phyloP scores from a whole-genome alignment of 2,329 filamentous ascomycete genomes.

The Chaetomium strumarium region DNA sequence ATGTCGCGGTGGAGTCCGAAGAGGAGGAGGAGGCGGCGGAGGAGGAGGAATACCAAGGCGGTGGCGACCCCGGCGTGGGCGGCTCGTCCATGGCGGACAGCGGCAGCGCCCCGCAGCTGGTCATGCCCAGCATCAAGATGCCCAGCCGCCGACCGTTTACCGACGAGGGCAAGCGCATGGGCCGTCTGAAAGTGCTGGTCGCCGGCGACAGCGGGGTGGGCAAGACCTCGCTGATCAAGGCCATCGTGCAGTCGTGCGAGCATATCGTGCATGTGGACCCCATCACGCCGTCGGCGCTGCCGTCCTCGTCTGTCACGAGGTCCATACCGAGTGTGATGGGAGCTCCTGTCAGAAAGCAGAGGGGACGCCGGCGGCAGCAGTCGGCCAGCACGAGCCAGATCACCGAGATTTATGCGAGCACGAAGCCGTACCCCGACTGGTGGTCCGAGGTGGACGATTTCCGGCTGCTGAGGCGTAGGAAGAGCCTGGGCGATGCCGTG shows the following conservation, averaged over 20 bases:
- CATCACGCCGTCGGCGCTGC: slow-evolving; percentile 33
- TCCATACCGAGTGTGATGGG: slow-evolving; percentile 15
- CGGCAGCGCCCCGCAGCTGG: slow-evolving; percentile 65
- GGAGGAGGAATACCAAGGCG: slow-evolving; percentile 12
- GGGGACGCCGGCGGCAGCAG: not conserved
- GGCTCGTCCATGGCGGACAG: slow-evolving; percentile 38
- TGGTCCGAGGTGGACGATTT: slow-evolving; percentile 74
- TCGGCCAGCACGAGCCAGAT: slow-evolving; percentile 33
- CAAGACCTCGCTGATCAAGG: slow-evolving; percentile 84
- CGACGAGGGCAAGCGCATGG: slow-evolving; percentile 73
- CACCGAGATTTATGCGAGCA: slow-evolving; percentile 70
- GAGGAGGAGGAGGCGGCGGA: slow-evolving; percentile 19
- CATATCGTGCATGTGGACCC: slow-evolving; percentile 93
- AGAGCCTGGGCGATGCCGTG: slow-evolving; percentile 68
- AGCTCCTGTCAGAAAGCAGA: slow-evolving; percentile 12
- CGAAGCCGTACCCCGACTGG: slow-evolving; percentile 82
- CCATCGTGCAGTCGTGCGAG: slow-evolving; percentile 77
- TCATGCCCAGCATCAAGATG: slow-evolving; percentile 95
- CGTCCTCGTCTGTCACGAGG: slow-evolving; percentile 11
- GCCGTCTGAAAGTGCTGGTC: slow-evolving; percentile 82
- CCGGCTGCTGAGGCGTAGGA: slow-evolving; percentile 51
- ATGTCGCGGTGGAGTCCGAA: slow-evolving; percentile 43
- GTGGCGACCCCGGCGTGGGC: not conserved
- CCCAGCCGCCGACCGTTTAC: slow-evolving; percentile 86
- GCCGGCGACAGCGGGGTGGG: slow-evolving; percentile 74